Conservation (phyloP, 768 basidiomycete genomes). For the Amanita exitialis region DNA sequence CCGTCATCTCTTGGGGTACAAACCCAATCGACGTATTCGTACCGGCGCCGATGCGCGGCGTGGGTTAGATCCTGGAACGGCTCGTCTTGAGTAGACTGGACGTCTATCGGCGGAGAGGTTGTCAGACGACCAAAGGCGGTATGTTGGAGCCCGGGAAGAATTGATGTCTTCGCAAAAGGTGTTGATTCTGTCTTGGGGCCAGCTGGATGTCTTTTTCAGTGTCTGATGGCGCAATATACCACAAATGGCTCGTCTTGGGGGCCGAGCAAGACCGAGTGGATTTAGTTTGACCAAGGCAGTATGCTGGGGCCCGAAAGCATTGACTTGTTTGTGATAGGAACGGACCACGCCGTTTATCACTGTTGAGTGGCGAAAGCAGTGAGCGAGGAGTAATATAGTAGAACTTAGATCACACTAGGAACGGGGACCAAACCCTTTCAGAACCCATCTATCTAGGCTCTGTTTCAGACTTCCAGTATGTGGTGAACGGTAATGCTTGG, state of each 20-base stretch:
- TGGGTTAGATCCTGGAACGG: neutral
- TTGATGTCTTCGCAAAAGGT: neutral
- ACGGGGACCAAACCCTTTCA: too few relatives aligned
- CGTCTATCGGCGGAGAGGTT: neutral
- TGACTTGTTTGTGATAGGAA: constrained; percentile 5
- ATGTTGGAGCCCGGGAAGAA: neutral
- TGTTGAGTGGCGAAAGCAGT: constrained; percentile 6
- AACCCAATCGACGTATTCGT: neutral
- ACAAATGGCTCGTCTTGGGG: too few relatives aligned
- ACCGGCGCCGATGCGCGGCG: neutral
- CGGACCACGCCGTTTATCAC: constrained; percentile 6
- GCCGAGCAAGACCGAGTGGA: neutral
- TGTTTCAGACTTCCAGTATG: too few relatives aligned
- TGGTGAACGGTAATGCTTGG: too few relatives aligned
- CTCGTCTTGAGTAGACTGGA: neutral
- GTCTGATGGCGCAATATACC: too few relatives aligned
- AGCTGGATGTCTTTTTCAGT: neutral
- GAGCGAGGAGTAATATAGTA: too few relatives aligned
- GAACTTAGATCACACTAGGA: too few relatives aligned
- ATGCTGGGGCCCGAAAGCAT: neutral
- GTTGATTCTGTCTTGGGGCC: neutral
- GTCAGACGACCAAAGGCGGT: neutral
- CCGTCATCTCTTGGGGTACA: neutral
- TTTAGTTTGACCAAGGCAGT: neutral
- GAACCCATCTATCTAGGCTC: too few relatives aligned